Base-by-base conservation (phyloP, 2,329 filamentous ascomycete species). In the Thermothelomyces thermophilus region DNA sequence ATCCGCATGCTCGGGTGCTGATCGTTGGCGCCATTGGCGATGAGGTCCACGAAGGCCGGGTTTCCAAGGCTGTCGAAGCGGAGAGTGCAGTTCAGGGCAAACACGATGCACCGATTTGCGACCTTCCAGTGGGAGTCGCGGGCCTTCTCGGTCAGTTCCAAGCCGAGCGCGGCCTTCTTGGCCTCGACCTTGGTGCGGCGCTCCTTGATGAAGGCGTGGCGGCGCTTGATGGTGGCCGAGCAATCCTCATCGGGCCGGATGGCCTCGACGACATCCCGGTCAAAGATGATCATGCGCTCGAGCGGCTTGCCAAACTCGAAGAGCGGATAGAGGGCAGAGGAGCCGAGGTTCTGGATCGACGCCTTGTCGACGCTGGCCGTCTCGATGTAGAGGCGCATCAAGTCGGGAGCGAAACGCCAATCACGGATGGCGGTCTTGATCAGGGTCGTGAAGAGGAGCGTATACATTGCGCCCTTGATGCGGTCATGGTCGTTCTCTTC, bases 381-480 rank as follows among this genome's bases (percentile, higher is more conserved):
- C 60, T 87, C 82, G 56, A 98, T 93, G 68, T 95, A 98, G 8
- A 93, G 75, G 46, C 84, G 83, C 71, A 98, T 87, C 42, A 96
- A 73, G n/a, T 85, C 80, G 1, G 94, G 93, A 0, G 93, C 89
- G 66, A 90, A 96, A 34, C 90, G 85, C 94, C 94, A 98, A 65
- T 98, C 90, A 48, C 87, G 84, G 41, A 89, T 81, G 40, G 95
- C 79, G 0, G 91, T 94, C 69, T 90, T 94, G 5, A 90, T 79
- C 31, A 98, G 72, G 53, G 87, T 94, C 10, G 91, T 90, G 60
- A 91, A 94, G 16, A 97, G 73, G 24, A 98, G 70, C 0, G 90
- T 90, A 65, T 93, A 97, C 73, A 98, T 82, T 31, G 86, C 87
- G 30, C 94, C 93, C 69, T 98, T 98, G 67, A 98, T 95, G 13